Evolutionary conservation across 2,329 filamentous ascomycete species (phyloP), one percentile per base, ranked within the genome.

Genomic region (Diaporthe citri): DNA sequence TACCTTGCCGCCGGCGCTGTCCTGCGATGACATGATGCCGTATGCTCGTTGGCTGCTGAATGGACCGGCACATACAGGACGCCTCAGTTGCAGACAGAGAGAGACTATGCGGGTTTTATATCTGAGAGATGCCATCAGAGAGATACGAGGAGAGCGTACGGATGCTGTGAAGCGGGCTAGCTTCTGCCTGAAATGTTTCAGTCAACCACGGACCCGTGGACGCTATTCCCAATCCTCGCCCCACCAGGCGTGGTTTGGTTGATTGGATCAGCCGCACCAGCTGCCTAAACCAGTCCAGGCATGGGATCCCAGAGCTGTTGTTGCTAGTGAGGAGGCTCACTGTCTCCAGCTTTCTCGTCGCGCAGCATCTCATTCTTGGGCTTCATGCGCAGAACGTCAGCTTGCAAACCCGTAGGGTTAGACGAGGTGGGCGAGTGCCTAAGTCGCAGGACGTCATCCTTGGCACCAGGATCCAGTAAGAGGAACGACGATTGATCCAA

Each of bases 161-260:
- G n/a, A 22, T 20, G 34, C 7, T n/a, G 22, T 52, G 28, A 36
- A 22, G 15, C 31, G 34, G 22, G 15, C 22, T 52, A 52, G 46
- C 62, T 52, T 52, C 64, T 67, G 64, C 46, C 64, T 67, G 62
- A 17, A 41, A 67, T 48, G 25, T 48, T 62, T 62, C 22, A 43
- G n/a, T 25, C n/a, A 43, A 52, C 31, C 22, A 67, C 46, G 12
- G 43, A 25, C 4, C 62, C 31, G 28, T 52, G 46, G 22, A 25
- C 62, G 62, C 62, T 52, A 67, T 52, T 67, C 62, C 62, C 5
- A 52, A 41, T 67, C 31, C 31, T 52, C 31, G 22, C 31, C 28
- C 59, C 60, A 46, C 60, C 60, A 60, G 41, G 34, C 56, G 20
- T 43, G 6, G 46, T 28, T 28, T 34, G 22, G 34, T 20, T 28